A percentile compares a stretch with the other conserved stretches of the same genome.
phyloP scores from a whole-genome alignment of 73 alveolate species.

The Paramecium bursaria region DNA sequence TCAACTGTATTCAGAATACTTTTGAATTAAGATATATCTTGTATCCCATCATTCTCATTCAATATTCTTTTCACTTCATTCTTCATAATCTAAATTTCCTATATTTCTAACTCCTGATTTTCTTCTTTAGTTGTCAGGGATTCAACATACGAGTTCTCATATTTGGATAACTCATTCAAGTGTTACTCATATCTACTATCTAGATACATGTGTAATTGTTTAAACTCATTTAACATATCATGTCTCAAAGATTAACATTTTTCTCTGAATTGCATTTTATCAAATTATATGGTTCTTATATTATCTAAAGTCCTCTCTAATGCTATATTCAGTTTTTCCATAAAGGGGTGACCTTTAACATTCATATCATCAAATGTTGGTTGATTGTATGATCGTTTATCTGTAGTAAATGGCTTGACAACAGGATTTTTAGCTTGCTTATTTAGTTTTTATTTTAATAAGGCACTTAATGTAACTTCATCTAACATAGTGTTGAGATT shows the following conservation, averaged over 20 bases:
- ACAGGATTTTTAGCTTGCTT: neutral
- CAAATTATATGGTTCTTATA: conserved; percentile 30
- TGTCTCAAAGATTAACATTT: neutral
- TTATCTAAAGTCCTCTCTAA: conserved; percentile 50
- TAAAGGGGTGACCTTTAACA: conserved; percentile 53
- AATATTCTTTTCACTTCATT: conserved; percentile 26
- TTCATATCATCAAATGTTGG: neutral
- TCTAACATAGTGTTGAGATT: conserved; percentile 26
- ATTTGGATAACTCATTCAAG: neutral
- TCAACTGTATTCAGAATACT: neutral
- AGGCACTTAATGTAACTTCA: conserved; percentile 19
- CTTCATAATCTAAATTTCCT: conserved; percentile 25
- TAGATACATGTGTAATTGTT: neutral
- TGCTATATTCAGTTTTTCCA: conserved; percentile 42
- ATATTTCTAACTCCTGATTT: conserved; percentile 22
- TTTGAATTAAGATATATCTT: conserved; percentile 25
- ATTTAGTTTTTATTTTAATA: neutral
- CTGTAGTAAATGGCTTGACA: conserved; percentile 54
- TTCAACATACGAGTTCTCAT: neutral
- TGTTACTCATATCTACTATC: conserved; percentile 30
- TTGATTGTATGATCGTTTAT: conserved; percentile 3
- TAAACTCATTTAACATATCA: conserved; percentile 34
- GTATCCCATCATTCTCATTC: conserved; percentile 9
- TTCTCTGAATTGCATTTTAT: conserved; percentile 16
- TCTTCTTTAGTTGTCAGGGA: conserved; percentile 13